Base-by-base conservation (phyloP, 257 asterid genomes). In the Jaltomata sinuosa region DNA sequence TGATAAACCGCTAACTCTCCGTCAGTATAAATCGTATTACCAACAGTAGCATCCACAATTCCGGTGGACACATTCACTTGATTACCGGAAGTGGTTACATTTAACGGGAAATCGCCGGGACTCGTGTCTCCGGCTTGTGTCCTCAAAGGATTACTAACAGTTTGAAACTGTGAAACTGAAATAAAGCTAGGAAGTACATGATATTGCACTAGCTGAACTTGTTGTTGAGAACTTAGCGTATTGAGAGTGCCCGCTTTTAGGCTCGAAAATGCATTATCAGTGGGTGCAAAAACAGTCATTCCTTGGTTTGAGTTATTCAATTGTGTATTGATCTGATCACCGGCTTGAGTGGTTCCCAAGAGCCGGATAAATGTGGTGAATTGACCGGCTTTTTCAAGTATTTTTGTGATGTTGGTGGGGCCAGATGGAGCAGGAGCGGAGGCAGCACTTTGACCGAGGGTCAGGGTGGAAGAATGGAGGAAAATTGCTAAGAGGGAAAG, bases 351-450 rank as follows among this genome's bases (percentile, higher is more conserved):
- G 87, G 45, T 85, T 68, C 84, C 83, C 47, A 91, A 79, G 82
- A 96, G 96, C 76, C 97, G 90, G 84, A 96, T 89, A 25, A 94
- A 89, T 40, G 93, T 91, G 34, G 94, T 93, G 91, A 85, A 96
- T 19, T 93, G 99, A 8, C 99, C 98, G 6, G 94, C 97, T n/a
- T 92, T 96, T 53, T 93, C 98, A n/a, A 96, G 98, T 92, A 96
- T 91, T 57, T 85, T 83, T 0, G 98, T 91, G 18, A 96, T 82
- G 93, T 96, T 96, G 85, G 97, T 89, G 1, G 98, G 98, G 14
- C 97, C 98, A 0, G 97, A 1, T 1, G 98, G 98, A 0, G 84
- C 89, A 0, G 98, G 97, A 4, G 91, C 90, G 3, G 92, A 89
- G 54, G 95, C 45, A 31, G 91, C 87, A 1, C 82, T 61, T 84